These are phyloP conservation scores for Xylariaceae sp. DNA, from an alignment of 2,329 filamentous ascomycete genomes.

Conservation along the genomic window DNA sequence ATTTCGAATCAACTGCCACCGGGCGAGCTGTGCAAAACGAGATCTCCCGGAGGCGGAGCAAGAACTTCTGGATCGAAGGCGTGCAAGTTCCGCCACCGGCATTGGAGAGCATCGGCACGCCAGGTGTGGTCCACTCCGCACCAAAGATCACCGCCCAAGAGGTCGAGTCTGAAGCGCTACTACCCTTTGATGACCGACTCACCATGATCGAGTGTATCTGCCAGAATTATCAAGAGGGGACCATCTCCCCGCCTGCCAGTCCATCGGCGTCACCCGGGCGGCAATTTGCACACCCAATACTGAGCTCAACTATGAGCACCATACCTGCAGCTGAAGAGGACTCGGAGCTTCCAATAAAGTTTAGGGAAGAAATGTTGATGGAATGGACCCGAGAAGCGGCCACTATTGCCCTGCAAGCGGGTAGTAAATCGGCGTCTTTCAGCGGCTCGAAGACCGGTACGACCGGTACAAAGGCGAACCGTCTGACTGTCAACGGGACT, in stretches of 20 bases:
- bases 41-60: slow-evolving; percentile 64
- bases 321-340: slow-evolving; percentile 32
- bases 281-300: slow-evolving; percentile 52
- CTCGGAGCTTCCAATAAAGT: slow-evolving; percentile 54
- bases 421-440: slow-evolving; percentile 64
- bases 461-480: slow-evolving; percentile 42
- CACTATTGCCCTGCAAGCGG: slow-evolving; percentile 59
- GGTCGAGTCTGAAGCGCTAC: slow-evolving; percentile 55
- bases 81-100: slow-evolving; percentile 62
- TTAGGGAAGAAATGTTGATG: slow-evolving; percentile 68
- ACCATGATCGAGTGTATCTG: slow-evolving; percentile 69
- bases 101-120: slow-evolving; percentile 53
- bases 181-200: slow-evolving; percentile 67
- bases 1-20: slow-evolving; percentile 61
- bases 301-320: slow-evolving; percentile 40
- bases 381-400: slow-evolving; percentile 75
- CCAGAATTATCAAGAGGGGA: slow-evolving; percentile 56
- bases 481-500: slow-evolving; percentile 51
- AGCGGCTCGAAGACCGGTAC: slow-evolving; percentile 66
- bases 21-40: slow-evolving; percentile 69
- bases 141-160: slow-evolving; percentile 42
- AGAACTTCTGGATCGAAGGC: slow-evolving; percentile 71
- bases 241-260: slow-evolving; percentile 59
- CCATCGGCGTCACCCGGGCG: slow-evolving; percentile 63
- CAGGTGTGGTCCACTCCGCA: slow-evolving; percentile 36